phyloP scores from a whole-genome alignment of 768 basidiomycete genomes.

The Lentinula edodes region DNA sequence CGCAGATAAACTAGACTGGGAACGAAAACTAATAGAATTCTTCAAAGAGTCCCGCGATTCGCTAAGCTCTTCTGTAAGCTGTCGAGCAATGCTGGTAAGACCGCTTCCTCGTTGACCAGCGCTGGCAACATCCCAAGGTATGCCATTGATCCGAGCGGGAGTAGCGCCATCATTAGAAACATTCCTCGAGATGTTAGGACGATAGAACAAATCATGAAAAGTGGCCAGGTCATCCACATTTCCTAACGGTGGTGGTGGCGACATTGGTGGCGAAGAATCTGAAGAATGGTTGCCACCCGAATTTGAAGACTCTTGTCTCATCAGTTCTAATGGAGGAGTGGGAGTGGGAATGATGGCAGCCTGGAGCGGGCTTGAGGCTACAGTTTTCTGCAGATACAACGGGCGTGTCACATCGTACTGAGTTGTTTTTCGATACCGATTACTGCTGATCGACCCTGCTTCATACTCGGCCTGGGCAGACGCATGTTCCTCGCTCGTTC shows the following conservation, averaged over 20 bases:
- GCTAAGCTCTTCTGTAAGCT: constrained; percentile 46
- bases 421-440: constrained; percentile 12
- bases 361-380: not conserved
- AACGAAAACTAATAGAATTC: constrained; percentile 10
- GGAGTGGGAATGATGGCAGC: not conserved
- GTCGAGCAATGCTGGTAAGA: constrained; percentile 43
- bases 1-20: constrained; percentile 12
- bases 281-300: constrained; percentile 10
- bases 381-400: constrained; percentile 14
- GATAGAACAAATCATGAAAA: constrained; percentile 72
- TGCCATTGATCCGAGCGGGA: constrained; percentile 18
- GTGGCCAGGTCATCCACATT: constrained; percentile 64
- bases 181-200: constrained; percentile 28
- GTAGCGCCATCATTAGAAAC: constrained; percentile 18
- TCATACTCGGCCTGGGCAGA: constrained; percentile 11
- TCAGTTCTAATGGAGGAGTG: not conserved
- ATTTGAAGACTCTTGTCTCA: not conserved
- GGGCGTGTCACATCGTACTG: constrained; percentile 31
- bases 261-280: constrained; percentile 29
- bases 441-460: constrained; percentile 7
- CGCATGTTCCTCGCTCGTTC: constrained; percentile 36
- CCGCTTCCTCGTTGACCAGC: constrained; percentile 35
- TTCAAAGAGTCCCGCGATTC: constrained; percentile 22
- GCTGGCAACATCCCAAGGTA: constrained; percentile 29
- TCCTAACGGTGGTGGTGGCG: constrained; percentile 49